Evolutionary conservation across 108 stramenopile genomes (phyloP), one percentile per base, ranked within the genome.

Genomic region (Epithemia pelagica): DNA sequence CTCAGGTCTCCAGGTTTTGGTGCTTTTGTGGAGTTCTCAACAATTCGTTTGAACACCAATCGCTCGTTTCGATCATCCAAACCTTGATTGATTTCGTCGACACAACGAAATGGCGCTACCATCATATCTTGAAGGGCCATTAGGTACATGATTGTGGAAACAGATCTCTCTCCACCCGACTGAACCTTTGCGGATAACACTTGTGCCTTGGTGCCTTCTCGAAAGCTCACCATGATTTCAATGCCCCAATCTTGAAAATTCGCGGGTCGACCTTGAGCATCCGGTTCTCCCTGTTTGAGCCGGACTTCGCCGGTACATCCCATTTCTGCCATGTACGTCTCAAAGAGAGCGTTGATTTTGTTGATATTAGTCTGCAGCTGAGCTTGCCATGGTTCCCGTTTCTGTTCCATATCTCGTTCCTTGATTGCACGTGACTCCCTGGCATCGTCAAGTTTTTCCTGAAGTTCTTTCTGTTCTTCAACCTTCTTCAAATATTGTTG

Each of bases 71-170:
- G 74, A 54, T 96, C 95, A 67, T 99, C 96, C 68, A 99, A 83
- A 56, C 99, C 97, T 76, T 98, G 97, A 66, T 99, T 99, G 80
- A 99, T 97, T 75, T 98, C 97, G 69, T 99, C 97, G 3, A 99
- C 96, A 32, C 97, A 96, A 51, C 99, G 83, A 72, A 99, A 99
- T 2, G 97, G 99, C 33, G 91, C 75, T 15, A 71, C 54, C 82
- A 96, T 89, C 65, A 94, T 74, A 28, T 95, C 88, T 73, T 99
- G 95, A 28, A 99, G 80, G n/a, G 96, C 96, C 96, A 99, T 97
- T 29, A 99, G 77, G 67, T 86, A 99, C 92, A 97, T 87, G 61
- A 99, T 95, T 20, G 97, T 99, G 29, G 87, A 82, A 1, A 98
- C 95, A 23, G 92, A 90, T 19, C 96, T 86, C 73, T 98, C 96